A percentile compares a stretch with the other conserved stretches of the same genome.
These are phyloP conservation scores for Atractiella rhizophila DNA, from an alignment of 768 basidiomycete species.

Conservation along the genomic window DNA sequence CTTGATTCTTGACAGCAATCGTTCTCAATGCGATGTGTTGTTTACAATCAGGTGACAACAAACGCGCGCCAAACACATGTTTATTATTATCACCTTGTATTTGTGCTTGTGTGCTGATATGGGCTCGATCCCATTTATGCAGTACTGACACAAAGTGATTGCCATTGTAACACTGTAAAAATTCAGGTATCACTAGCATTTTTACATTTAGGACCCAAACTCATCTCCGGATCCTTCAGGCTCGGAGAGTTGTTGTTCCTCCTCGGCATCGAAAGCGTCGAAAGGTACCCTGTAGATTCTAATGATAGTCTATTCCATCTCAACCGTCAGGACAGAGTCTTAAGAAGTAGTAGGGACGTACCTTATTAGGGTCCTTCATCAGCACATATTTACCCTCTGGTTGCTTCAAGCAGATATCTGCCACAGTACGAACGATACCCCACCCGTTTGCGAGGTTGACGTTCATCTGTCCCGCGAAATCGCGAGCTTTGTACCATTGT, in stretches of 20 bases:
- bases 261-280: slow-evolving; percentile 58
- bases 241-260: slow-evolving; percentile 42
- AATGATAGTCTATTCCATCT: slow-evolving; percentile 46
- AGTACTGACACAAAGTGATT: no score
- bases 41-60: no score
- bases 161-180: no score
- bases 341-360: slow-evolving; percentile 23
- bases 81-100: no score
- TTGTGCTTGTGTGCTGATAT: no score
- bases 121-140: no score
- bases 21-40: no score
- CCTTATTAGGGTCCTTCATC: slow-evolving; percentile 94
- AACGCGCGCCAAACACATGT: no score
- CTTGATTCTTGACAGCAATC: no score
- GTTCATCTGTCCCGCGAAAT: slow-evolving; percentile 85
- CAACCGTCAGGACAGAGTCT: background rate
- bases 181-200: no score
- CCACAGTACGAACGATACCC: slow-evolving; percentile 90
- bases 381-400: slow-evolving; percentile 95
- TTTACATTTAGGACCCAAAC: no score
- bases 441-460: slow-evolving; percentile 86
- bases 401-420: slow-evolving; percentile 84
- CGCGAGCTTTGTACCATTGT: slow-evolving; percentile 73
- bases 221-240: no score
- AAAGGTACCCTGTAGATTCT: slow-evolving; percentile 78